Evolutionary conservation across 208 protist species (phyloP).

Genomic region (Trypanosoma vivax): DNA sequence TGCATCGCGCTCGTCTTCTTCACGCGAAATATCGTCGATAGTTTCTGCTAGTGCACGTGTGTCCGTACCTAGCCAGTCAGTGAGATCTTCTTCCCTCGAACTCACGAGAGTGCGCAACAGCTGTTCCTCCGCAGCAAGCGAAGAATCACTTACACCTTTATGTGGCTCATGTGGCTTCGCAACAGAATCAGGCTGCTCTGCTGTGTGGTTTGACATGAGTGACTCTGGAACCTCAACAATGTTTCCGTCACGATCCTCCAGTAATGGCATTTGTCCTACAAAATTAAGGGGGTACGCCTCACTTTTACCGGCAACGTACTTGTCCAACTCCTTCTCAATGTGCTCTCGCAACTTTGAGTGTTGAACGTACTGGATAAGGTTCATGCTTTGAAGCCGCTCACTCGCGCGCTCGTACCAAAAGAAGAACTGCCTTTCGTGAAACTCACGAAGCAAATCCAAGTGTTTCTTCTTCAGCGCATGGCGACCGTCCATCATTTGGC

Average conservation of each 20-base stretch:
- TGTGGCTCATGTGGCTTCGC: slow-evolving; percentile 63
- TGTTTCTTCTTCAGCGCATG: slow-evolving; percentile 87
- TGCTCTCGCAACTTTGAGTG: slow-evolving; percentile 68
- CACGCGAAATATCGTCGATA: slow-evolving; percentile 70
- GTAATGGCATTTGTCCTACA: slow-evolving; percentile 83
- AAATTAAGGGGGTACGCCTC: slow-evolving; percentile 85
- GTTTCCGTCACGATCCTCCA: slow-evolving; percentile 81
- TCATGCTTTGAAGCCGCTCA: slow-evolving; percentile 88
- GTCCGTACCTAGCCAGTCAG: slow-evolving; percentile 20
- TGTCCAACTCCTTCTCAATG: slow-evolving; percentile 85
- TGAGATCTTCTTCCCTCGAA: slow-evolving; percentile 73
- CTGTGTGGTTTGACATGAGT: slow-evolving; percentile 68
- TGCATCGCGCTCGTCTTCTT: slow-evolving; percentile 49
- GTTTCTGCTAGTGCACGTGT: slow-evolving; percentile 46
- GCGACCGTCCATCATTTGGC: slow-evolving; percentile 68
- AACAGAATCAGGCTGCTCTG: slow-evolving; percentile 59
- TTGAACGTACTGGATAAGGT: slow-evolving; percentile 75
- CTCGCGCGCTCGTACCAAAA: slow-evolving; percentile 90
- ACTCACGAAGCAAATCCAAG: slow-evolving; percentile 83
- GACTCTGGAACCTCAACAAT: slow-evolving; percentile 60
- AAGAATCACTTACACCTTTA: slow-evolving; percentile 16
- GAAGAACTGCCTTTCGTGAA: slow-evolving; percentile 89
- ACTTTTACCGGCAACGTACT: slow-evolving; percentile 73
- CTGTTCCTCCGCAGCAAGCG: slow-evolving; percentile 52
- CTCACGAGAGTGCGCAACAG: slow-evolving; percentile 77